Evolutionary conservation across 768 basidiomycete species (phyloP).

Genomic region (Boletus sp.): DNA sequence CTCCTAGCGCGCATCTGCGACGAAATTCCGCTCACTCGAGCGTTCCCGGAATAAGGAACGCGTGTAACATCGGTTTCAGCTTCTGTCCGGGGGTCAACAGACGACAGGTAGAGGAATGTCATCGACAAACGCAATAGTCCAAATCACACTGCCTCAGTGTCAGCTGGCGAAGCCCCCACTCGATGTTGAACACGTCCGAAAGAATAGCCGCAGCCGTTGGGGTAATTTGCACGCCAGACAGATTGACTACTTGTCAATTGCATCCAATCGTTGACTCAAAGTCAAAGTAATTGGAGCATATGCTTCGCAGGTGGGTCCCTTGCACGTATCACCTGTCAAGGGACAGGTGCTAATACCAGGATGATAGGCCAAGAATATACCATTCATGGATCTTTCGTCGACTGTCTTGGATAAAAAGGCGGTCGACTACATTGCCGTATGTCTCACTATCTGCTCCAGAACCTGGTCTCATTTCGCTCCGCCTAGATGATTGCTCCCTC

Average conservation of each 20-base stretch:
- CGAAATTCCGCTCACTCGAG: too few relatives aligned
- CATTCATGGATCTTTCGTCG: constrained; percentile 89
- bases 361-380: constrained; percentile 64
- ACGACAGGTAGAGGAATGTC: too few relatives aligned
- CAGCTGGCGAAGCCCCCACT: too few relatives aligned
- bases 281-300: constrained; percentile 78
- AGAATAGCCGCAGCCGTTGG: too few relatives aligned
- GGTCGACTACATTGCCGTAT: constrained; percentile 76
- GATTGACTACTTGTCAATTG: constrained; percentile 86
- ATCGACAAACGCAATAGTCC: too few relatives aligned
- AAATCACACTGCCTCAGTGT: too few relatives aligned
- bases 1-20: too few relatives aligned
- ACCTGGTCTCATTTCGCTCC: constrained; percentile 69
- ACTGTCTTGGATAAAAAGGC: constrained; percentile 82
- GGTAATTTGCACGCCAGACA: too few relatives aligned
- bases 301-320: constrained; percentile 68
- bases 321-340: background rate
- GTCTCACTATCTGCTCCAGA: constrained; percentile 44
- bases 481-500: constrained; percentile 84
- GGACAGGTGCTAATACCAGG: background rate
- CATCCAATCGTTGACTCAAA: constrained; percentile 76
- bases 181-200: too few relatives aligned
- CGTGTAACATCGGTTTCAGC: too few relatives aligned
- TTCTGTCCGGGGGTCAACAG: too few relatives aligned
- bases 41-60: too few relatives aligned